Evolutionary conservation across 305 asterid genomes (phyloP).

Genomic region (Andrographis paniculata): DNA sequence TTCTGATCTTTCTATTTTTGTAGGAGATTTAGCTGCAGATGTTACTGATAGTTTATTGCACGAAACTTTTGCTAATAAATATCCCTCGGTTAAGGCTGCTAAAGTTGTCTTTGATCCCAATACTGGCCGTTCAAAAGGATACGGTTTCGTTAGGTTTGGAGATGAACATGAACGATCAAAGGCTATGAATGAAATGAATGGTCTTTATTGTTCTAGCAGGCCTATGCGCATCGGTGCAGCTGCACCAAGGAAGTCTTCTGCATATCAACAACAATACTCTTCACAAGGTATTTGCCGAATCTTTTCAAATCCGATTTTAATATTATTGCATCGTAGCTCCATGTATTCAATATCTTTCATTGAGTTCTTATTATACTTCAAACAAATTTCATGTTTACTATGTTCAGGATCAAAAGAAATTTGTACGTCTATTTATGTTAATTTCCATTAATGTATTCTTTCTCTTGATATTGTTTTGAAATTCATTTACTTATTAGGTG

Average conservation of each 20-base stretch:
- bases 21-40: constrained; percentile 95
- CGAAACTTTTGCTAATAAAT: constrained; percentile 64
- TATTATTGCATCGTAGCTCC: constrained; percentile 46
- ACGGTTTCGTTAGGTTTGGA: constrained; percentile 94
- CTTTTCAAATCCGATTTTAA: constrained; percentile 19
- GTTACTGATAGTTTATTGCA: constrained; percentile 79
- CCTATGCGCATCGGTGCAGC: constrained; percentile 95
- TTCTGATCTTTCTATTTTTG: constrained; percentile 88
- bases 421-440: too few species aligned
- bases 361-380: too few species aligned
- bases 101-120: constrained; percentile 86
- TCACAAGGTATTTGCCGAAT: constrained; percentile 54
- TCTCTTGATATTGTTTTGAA: too few species aligned
- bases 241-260: constrained; percentile 86
- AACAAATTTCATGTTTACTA: neutral
- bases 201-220: constrained; percentile 82
- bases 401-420: neutral
- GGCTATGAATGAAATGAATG: constrained; percentile 93
- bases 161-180: constrained; percentile 79
- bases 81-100: constrained; percentile 90
- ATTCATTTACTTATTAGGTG: constrained; percentile 42
- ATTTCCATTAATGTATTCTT: too few species aligned
- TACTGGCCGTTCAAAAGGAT: constrained; percentile 94
- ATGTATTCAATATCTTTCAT: constrained; percentile 21
- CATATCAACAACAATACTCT: constrained; percentile 70